Evolutionary conservation across 2,329 filamentous ascomycete genomes (phyloP).

Genomic region (Pseudofabraea citricarpa): DNA sequence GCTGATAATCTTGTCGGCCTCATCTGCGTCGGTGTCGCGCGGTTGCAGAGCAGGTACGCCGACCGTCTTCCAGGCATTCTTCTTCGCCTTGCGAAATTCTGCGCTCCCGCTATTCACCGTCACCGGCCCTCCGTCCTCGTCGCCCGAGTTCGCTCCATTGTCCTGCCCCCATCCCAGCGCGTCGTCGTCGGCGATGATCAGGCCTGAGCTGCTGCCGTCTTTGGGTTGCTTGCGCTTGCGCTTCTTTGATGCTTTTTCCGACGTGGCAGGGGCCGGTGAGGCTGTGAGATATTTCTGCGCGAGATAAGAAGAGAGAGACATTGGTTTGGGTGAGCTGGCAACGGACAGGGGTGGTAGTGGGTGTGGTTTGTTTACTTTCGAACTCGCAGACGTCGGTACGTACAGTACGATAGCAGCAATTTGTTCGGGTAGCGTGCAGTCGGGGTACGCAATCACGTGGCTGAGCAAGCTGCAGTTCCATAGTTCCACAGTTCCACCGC

Average conservation of each 20-base stretch:
- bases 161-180: constrained; percentile 32
- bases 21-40: constrained; percentile 46
- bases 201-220: constrained; percentile 40
- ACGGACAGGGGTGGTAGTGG: background rate
- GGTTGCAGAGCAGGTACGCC: constrained; percentile 35
- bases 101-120: constrained; percentile 41
- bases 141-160: constrained; percentile 42
- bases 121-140: constrained; percentile 47
- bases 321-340: constrained; percentile 25
- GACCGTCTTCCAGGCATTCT: constrained; percentile 74
- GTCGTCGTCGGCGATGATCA: constrained; percentile 63
- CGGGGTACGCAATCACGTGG: too few species aligned
- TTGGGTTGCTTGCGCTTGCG: constrained; percentile 65
- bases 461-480: too few species aligned
- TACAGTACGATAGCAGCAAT: too few species aligned
- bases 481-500: too few species aligned
- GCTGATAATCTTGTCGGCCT: constrained; percentile 74
- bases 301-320: constrained; percentile 76
- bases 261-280: constrained; percentile 47
- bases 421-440: too few species aligned
- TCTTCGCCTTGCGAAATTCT: constrained; percentile 71
- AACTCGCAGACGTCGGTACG: too few species aligned
- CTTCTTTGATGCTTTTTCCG: constrained; percentile 52
- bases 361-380: background rate
- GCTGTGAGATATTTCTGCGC: constrained; percentile 85